These are phyloP conservation scores for Irpex lacteus DNA, from an alignment of 1,284 basidiomycete genomes.

Conservation along the genomic window DNA sequence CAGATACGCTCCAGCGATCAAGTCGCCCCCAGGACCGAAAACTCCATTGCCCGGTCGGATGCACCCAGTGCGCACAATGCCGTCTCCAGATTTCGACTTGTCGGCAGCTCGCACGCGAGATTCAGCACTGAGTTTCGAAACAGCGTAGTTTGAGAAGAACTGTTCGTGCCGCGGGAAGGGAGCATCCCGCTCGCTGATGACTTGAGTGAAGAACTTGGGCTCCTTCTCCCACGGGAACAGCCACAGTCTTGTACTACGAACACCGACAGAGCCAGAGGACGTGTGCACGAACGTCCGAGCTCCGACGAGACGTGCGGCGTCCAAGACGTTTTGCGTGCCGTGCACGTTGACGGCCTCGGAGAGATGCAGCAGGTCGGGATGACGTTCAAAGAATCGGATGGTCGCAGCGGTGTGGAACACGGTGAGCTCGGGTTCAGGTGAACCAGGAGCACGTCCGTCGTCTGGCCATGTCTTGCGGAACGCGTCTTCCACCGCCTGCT, in stretches of 20 bases:
- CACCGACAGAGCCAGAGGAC: constrained; percentile 55
- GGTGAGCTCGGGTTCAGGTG: constrained; percentile 42
- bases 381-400: constrained; percentile 73
- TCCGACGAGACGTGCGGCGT: constrained; percentile 42
- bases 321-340: constrained; percentile 63
- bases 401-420: constrained; percentile 73
- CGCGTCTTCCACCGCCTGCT: constrained; percentile 48
- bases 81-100: constrained; percentile 32
- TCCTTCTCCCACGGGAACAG: constrained; percentile 70
- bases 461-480: constrained; percentile 64
- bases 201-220: constrained; percentile 54
- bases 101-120: constrained; percentile 54
- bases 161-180: constrained; percentile 43
- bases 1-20: constrained; percentile 60
- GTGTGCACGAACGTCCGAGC: constrained; percentile 57
- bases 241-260: constrained; percentile 54
- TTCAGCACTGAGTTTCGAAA: constrained; percentile 56
- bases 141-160: constrained; percentile 73
- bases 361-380: constrained; percentile 42
- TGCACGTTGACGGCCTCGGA: constrained; percentile 61
- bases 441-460: constrained; percentile 9
- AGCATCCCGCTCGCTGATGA: constrained; percentile 53
- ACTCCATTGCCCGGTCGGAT: constrained; percentile 74
- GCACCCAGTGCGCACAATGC: constrained; percentile 58
- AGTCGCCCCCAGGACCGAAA: constrained; percentile 71